Percentiles rank a stretch among this genome's conserved stretches.
These are phyloP conservation scores for Solanum clarkiae DNA, from an alignment of 257 asterid genomes.

Conservation along the genomic window DNA sequence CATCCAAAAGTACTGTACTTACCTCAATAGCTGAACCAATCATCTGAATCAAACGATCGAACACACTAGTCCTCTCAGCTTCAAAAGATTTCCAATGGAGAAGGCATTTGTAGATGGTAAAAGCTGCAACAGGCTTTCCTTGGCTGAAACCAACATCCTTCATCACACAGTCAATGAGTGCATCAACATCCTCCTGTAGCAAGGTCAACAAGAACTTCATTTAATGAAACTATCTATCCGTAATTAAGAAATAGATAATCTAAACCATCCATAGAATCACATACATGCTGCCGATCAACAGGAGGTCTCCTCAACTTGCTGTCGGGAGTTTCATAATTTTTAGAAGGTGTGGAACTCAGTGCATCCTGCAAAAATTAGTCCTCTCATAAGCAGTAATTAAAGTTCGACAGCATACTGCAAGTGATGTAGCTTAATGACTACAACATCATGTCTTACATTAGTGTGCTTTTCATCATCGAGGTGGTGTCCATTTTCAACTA, in stretches of 20 bases:
- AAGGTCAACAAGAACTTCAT: conserved; percentile 5
- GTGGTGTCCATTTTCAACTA: conserved; percentile 74
- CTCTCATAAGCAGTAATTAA: neutral
- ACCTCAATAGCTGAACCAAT: conserved; percentile 97
- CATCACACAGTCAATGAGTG: conserved; percentile 77
- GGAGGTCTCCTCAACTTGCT: conserved; percentile 80
- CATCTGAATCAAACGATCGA: conserved; percentile 97
- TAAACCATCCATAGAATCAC: conserved; percentile 11
- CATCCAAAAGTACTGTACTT: neutral
- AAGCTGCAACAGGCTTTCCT: conserved; percentile 97
- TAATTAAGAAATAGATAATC: neutral
- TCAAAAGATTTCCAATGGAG: conserved; percentile 98
- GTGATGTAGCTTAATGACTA: neutral
- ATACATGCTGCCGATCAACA: conserved; percentile 65
- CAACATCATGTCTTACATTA: conserved; percentile 33
- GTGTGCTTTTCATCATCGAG: conserved; percentile 32
- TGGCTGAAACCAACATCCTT: conserved; percentile 95
- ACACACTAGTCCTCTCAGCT: conserved; percentile 97
- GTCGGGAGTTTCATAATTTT: conserved; percentile 68
- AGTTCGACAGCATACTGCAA: conserved; percentile 4
- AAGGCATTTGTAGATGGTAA: conserved; percentile 94
- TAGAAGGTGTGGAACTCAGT: conserved; percentile 30
- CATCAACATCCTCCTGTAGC: conserved; percentile 93
- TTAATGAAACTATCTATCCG: neutral
- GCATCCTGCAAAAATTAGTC: conserved; percentile 43